phyloP scores from a whole-genome alignment of 768 basidiomycete genomes.

The Amanita pseudoporphyria region DNA sequence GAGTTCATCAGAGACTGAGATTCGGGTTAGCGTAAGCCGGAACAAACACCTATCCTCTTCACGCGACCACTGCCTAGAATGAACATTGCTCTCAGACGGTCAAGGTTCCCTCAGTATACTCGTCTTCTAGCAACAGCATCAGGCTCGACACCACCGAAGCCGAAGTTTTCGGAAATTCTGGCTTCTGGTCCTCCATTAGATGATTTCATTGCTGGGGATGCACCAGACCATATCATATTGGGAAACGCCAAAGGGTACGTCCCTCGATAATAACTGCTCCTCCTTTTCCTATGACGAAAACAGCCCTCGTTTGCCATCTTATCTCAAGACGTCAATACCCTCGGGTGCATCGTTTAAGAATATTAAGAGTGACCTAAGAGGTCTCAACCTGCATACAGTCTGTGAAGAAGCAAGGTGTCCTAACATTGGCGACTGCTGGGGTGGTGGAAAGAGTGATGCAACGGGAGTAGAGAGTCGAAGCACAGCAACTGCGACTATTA shows the following conservation, averaged over 20 bases:
- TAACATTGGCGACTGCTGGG: conserved; percentile 99
- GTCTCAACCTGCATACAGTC: conserved; percentile 87
- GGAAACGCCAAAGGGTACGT: conserved; percentile 63
- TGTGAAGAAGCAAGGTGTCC: conserved; percentile 99
- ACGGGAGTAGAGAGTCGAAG: conserved; percentile 66
- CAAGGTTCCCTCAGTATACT: not conserved
- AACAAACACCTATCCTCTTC: conserved; percentile 1
- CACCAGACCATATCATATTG: conserved; percentile 50
- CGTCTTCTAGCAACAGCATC: conserved; percentile 22
- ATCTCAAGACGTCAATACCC: conserved; percentile 88
- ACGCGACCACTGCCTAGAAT: not conserved
- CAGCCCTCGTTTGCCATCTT: conserved; percentile 80
- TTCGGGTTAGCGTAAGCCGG: not conserved
- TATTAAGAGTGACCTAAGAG: conserved; percentile 93
- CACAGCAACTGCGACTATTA: conserved; percentile 94
- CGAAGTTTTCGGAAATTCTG: conserved; percentile 42
- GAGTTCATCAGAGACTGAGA: conserved; percentile 49
- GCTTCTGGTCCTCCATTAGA: conserved; percentile 65
- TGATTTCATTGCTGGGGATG: conserved; percentile 67
- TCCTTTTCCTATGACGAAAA: not conserved
- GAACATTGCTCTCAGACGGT: conserved; percentile 1
- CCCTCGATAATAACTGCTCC: not conserved
- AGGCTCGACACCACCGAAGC: conserved; percentile 21
- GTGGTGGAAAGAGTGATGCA: conserved; percentile 57
- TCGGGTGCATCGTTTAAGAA: conserved; percentile 80